phyloP scores from a whole-genome alignment of 805 yeast species.

The Clavispora phyllophila region DNA sequence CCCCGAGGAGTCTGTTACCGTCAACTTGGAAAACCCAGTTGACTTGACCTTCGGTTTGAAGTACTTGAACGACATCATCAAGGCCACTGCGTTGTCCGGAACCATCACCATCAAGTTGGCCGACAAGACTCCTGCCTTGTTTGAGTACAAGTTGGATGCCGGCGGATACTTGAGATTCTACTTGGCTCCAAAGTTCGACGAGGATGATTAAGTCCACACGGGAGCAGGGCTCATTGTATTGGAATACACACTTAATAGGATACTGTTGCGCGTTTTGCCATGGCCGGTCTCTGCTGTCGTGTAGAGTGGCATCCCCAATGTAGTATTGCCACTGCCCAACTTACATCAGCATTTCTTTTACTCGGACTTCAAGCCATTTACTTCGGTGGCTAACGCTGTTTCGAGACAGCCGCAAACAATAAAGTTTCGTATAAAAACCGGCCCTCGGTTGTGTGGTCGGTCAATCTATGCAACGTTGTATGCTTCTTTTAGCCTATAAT shows the following conservation, averaged over 20 bases:
- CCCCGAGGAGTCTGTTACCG: slow-evolving; percentile 67
- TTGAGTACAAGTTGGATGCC: slow-evolving; percentile 79
- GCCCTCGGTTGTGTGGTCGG: no score
- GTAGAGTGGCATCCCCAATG: no score
- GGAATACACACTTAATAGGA: background rate
- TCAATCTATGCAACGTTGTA: no score
- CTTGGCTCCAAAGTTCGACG: slow-evolving; percentile 97
- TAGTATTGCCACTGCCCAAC: no score
- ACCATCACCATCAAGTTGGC: slow-evolving; percentile 82
- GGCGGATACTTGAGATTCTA: slow-evolving; percentile 93
- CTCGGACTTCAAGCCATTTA: no score
- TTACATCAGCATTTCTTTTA: no score
- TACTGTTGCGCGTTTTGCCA: background rate
- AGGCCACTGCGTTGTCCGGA: slow-evolving; percentile 75
- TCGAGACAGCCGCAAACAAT: no score
- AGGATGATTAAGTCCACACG: slow-evolving; percentile 52
- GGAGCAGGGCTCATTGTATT: slow-evolving; percentile 1
- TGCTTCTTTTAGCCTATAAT: no score
- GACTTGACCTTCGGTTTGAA: slow-evolving; percentile 87
- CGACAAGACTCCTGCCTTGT: slow-evolving; percentile 87
- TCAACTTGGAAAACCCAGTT: slow-evolving; percentile 82
- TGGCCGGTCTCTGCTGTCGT: no score
- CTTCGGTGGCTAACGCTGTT: no score
- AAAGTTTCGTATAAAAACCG: no score
- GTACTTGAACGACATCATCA: slow-evolving; percentile 85